Conservation (phyloP, 441 rosid genomes). For the Populus hybrid region DNA sequence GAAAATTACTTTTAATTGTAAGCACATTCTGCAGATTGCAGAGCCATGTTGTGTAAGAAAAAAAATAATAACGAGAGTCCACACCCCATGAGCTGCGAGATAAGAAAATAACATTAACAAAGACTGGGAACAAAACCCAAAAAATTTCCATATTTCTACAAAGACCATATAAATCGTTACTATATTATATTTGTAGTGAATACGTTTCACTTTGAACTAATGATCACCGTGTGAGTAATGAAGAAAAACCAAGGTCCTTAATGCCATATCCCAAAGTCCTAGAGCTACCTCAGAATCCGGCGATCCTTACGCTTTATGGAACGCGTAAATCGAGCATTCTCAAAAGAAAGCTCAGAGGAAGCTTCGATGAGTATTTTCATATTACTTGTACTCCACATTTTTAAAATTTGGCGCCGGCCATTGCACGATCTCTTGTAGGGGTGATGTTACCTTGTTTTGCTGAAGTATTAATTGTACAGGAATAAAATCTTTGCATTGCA, state of each 20-base stretch:
- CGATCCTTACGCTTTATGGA: constrained; percentile 14
- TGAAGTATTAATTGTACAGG: background rate
- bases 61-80: background rate
- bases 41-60: background rate
- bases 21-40: background rate
- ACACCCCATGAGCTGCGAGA: constrained; percentile 5
- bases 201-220: background rate
- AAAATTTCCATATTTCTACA: background rate
- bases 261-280: background rate
- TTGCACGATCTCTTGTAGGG: constrained; percentile 35
- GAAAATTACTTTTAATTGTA: background rate
- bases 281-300: constrained; percentile 17
- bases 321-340: background rate
- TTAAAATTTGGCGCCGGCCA: constrained; percentile 29
- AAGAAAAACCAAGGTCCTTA: background rate
- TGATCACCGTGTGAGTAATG: background rate
- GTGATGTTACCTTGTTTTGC: background rate
- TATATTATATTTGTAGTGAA: background rate
- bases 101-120: background rate
- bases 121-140: background rate
- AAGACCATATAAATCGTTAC: background rate
- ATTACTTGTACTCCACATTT: background rate
- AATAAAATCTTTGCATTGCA: constrained; percentile 30
- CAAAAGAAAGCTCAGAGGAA: constrained; percentile 4
- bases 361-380: background rate